These are phyloP conservation scores for Arabidopsis hybrid DNA, from an alignment of 441 rosid genomes.

Conservation along the genomic window DNA sequence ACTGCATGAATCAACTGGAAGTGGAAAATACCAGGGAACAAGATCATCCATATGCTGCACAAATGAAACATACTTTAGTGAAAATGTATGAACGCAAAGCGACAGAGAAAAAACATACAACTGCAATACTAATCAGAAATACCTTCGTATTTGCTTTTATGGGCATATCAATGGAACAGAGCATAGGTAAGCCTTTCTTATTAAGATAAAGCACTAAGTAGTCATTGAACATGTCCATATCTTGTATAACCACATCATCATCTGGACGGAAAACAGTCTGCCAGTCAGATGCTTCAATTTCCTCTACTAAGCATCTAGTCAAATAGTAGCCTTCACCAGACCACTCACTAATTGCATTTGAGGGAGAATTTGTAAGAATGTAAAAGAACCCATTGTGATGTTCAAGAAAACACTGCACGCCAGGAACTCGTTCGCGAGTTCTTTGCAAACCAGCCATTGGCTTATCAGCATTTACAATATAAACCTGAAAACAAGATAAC, in stretches of 20 bases:
- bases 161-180: slow-evolving; percentile 80
- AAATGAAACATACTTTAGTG: neutral
- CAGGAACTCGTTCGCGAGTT: slow-evolving; percentile 65
- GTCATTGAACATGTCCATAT: slow-evolving; percentile 83
- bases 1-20: slow-evolving; percentile 67
- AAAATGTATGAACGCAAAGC: slow-evolving; percentile 2
- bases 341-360: slow-evolving; percentile 48
- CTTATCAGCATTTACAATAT: slow-evolving; percentile 62
- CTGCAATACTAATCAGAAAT: slow-evolving; percentile 7
- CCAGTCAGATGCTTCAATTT: slow-evolving; percentile 57
- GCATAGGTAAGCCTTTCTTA: slow-evolving; percentile 61
- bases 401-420: slow-evolving; percentile 79
- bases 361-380: slow-evolving; percentile 81
- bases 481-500: slow-evolving; percentile 63
- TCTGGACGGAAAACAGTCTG: slow-evolving; percentile 75
- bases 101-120: neutral
- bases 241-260: slow-evolving; percentile 69
- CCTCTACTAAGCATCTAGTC: slow-evolving; percentile 61
- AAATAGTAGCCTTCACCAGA: slow-evolving; percentile 66
- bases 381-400: slow-evolving; percentile 79
- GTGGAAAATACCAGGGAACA: slow-evolving; percentile 87
- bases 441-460: slow-evolving; percentile 64
- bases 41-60: slow-evolving; percentile 55
- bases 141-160: slow-evolving; percentile 58
- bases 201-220: slow-evolving; percentile 73